Conservation (phyloP, 2,329 filamentous ascomycete genomes). For the Aureobasidium leucospermi region DNA sequence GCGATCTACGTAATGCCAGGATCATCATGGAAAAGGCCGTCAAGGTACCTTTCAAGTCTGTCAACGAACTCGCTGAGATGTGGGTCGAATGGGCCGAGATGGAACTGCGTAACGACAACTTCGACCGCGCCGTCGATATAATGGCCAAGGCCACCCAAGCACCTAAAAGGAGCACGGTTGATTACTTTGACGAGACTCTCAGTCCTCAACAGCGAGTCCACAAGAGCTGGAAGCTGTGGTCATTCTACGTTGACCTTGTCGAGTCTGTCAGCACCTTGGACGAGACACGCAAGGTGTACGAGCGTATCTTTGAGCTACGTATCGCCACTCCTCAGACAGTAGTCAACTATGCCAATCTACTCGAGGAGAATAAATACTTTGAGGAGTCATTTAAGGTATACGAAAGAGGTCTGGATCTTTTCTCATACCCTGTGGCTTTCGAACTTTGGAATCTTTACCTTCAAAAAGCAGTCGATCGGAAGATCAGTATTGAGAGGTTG, state of each 20-base stretch:
- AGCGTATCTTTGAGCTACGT: slow-evolving; percentile 93
- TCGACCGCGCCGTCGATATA: slow-evolving; percentile 86
- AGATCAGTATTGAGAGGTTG: slow-evolving; percentile 88
- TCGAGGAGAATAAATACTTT: slow-evolving; percentile 91
- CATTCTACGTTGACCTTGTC: slow-evolving; percentile 96
- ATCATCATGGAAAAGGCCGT: slow-evolving; percentile 97
- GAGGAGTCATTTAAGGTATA: slow-evolving; percentile 98
- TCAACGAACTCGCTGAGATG: slow-evolving; percentile 93
- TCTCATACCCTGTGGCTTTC: slow-evolving; percentile 95
- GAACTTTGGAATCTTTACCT: slow-evolving; percentile 98
- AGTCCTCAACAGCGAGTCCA: slow-evolving; percentile 94
- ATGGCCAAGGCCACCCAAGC: slow-evolving; percentile 97
- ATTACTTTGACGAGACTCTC: slow-evolving; percentile 94
- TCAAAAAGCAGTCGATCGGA: slow-evolving; percentile 92
- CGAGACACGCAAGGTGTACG: slow-evolving; percentile 89
- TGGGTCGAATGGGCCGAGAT: slow-evolving; percentile 99
- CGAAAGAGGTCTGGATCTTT: slow-evolving; percentile 92
- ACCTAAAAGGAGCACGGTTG: slow-evolving; percentile 95
- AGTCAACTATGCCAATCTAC: slow-evolving; percentile 92
- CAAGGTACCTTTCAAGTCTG: slow-evolving; percentile 95
- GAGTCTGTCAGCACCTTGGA: slow-evolving; percentile 88
- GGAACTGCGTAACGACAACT: slow-evolving; percentile 92
- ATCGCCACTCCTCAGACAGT: slow-evolving; percentile 98
- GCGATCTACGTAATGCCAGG: slow-evolving; percentile 75
- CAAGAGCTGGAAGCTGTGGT: slow-evolving; percentile 99